These are phyloP conservation scores for Firmiana major DNA, from an alignment of 345 rosid genomes.

Conservation along the genomic window DNA sequence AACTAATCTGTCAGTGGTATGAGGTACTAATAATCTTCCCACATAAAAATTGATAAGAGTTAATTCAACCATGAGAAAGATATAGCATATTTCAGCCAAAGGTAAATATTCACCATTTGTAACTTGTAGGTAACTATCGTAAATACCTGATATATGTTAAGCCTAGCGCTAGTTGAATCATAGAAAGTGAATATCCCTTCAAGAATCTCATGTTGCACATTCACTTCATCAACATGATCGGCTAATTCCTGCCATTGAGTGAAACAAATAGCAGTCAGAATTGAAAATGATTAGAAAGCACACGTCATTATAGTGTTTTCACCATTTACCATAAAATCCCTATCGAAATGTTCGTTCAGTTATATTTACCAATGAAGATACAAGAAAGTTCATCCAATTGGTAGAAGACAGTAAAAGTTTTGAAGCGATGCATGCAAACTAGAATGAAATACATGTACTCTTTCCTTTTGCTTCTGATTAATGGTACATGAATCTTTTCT, in stretches of 20 bases:
- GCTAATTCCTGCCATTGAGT: constrained; percentile 71
- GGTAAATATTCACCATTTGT: neutral
- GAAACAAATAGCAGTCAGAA: constrained; percentile 9
- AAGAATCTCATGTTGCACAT: constrained; percentile 68
- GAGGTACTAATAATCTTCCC: neutral
- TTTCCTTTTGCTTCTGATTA: neutral
- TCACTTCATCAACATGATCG: constrained; percentile 73
- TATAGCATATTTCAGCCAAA: neutral
- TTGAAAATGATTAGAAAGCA: neutral
- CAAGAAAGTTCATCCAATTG: neutral
- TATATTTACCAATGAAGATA: neutral
- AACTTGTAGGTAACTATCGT: no score
- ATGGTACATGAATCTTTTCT: neutral
- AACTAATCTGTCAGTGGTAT: neutral
- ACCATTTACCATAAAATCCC: neutral
- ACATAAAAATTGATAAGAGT: neutral
- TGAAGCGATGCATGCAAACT: neutral
- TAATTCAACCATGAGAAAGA: constrained; percentile 1
- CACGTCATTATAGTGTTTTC: neutral
- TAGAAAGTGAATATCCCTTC: constrained; percentile 92
- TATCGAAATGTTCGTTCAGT: neutral
- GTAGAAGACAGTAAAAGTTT: neutral
- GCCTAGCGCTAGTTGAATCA: constrained; percentile 69
- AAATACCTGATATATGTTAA: constrained; percentile 85
- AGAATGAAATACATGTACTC: neutral